These are phyloP conservation scores for Wallacemonas sp. DNA, from an alignment of 208 protist genomes.

Conservation along the genomic window DNA sequence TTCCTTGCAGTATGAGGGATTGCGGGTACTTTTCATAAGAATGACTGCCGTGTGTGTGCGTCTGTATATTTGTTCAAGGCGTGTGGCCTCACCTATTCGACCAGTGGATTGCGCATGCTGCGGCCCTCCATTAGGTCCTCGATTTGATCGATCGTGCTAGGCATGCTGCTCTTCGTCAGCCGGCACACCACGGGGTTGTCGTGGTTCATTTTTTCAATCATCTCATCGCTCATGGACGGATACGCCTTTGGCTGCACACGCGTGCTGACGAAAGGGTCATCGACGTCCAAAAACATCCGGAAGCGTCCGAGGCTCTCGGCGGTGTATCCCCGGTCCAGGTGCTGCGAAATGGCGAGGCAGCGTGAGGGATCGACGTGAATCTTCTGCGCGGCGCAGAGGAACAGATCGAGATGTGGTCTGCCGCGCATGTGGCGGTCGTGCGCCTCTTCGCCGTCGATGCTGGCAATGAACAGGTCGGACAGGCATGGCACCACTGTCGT, in stretches of 20 bases:
- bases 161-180: constrained; percentile 47
- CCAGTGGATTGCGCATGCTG: not conserved
- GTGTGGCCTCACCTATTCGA: not conserved
- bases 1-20: too few species aligned
- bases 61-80: not conserved
- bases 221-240: constrained; percentile 34
- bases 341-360: constrained; percentile 76
- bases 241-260: constrained; percentile 37
- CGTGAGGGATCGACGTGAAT: constrained; percentile 75
- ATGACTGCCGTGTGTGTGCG: too few species aligned
- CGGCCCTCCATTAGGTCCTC: constrained; percentile 72
- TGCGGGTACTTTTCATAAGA: too few species aligned
- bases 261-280: constrained; percentile 78
- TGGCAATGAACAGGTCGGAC: constrained; percentile 57
- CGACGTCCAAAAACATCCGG: constrained; percentile 89
- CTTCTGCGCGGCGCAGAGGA: constrained; percentile 72
- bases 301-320: constrained; percentile 64
- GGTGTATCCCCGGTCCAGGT: constrained; percentile 77
- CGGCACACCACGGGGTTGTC: constrained; percentile 65
- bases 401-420: constrained; percentile 81
- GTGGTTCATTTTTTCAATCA: constrained; percentile 14
- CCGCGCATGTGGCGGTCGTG: constrained; percentile 73
- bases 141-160: constrained; percentile 70
- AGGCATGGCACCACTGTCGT: constrained; percentile 57
- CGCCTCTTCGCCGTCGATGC: constrained; percentile 88